These are phyloP conservation scores for Passalora sequoiae DNA, from an alignment of 2,329 filamentous ascomycete species.

Conservation along the genomic window DNA sequence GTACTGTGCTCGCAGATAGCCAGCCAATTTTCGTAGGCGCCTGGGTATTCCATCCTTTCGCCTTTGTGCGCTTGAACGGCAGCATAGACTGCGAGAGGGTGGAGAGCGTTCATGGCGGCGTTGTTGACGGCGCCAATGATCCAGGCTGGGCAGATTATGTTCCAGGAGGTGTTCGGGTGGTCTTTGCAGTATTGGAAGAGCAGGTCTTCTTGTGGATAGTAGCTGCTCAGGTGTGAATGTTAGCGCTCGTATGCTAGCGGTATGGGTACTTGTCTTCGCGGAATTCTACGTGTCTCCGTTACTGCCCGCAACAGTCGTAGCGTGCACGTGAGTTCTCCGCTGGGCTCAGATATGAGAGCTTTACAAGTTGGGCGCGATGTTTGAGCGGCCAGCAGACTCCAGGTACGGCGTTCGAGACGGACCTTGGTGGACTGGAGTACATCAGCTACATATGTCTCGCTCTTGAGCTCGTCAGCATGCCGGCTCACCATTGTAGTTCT, in stretches of 20 bases:
- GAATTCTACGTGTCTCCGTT: too few relatives aligned
- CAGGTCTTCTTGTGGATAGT: slow-evolving; percentile 50
- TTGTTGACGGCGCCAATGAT: slow-evolving; percentile 45
- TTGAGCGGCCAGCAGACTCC: slow-evolving; percentile 43
- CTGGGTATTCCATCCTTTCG: slow-evolving; percentile 42
- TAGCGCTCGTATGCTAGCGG: too few relatives aligned
- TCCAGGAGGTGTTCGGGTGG: slow-evolving; percentile 38
- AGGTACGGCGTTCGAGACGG: slow-evolving; percentile 41
- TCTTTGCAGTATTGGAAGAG: slow-evolving; percentile 42
- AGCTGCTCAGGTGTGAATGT: too few relatives aligned
- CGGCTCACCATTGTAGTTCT: slow-evolving; percentile 43
- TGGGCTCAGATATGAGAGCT: too few relatives aligned
- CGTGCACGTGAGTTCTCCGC: too few relatives aligned
- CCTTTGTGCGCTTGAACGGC: slow-evolving; percentile 42
- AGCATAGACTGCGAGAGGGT: slow-evolving; percentile 48
- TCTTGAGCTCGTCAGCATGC: neutral
- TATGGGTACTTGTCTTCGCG: too few relatives aligned
- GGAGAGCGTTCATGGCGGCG: slow-evolving; percentile 48
- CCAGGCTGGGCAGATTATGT: slow-evolving; percentile 45
- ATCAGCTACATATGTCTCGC: neutral
- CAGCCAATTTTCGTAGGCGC: slow-evolving; percentile 44
- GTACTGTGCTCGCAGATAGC: slow-evolving; percentile 39
- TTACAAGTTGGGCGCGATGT: slow-evolving; percentile 51
- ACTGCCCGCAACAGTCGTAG: too few relatives aligned
- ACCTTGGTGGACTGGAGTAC: slow-evolving; percentile 39